These are phyloP conservation scores for Pelargonium fulgidum DNA, from an alignment of 441 rosid genomes.

Conservation along the genomic window DNA sequence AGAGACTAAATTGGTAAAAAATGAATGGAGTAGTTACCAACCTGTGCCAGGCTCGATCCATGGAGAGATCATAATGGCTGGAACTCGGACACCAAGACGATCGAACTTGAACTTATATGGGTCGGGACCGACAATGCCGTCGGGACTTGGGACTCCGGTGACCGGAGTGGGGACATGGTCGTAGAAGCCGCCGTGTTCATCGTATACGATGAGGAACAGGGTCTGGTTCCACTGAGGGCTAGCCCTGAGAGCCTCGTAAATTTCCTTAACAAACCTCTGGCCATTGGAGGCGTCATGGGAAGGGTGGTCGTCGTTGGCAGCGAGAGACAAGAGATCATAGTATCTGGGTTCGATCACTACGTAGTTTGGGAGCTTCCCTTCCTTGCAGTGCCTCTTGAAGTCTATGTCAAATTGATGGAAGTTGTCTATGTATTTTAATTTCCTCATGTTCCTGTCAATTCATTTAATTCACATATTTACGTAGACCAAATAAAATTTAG, in stretches of 20 bases:
- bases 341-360: conserved; percentile 67
- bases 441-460: conserved; percentile 54
- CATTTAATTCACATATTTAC: no score
- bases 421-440: conserved; percentile 54
- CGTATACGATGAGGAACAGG: conserved; percentile 52
- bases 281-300: conserved; percentile 69
- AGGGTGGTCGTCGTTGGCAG: conserved; percentile 83
- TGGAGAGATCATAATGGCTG: conserved; percentile 70
- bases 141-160: conserved; percentile 71
- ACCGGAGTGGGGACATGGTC: conserved; percentile 87
- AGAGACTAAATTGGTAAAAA: no score
- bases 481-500: no score
- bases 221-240: conserved; percentile 87
- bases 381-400: conserved; percentile 66
- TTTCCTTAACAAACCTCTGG: conserved; percentile 65
- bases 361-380: conserved; percentile 82
- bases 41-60: conserved; percentile 87
- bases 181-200: conserved; percentile 92
- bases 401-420: conserved; percentile 52
- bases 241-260: conserved; percentile 68
- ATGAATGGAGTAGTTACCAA: conserved; percentile 4
- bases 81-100: conserved; percentile 86
- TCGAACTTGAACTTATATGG: conserved; percentile 71
- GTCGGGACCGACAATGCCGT: conserved; percentile 54
- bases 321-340: conserved; percentile 39